Base-by-base conservation (phyloP, 1,284 basidiomycete species). In the Pseudozyma flocculosa region DNA sequence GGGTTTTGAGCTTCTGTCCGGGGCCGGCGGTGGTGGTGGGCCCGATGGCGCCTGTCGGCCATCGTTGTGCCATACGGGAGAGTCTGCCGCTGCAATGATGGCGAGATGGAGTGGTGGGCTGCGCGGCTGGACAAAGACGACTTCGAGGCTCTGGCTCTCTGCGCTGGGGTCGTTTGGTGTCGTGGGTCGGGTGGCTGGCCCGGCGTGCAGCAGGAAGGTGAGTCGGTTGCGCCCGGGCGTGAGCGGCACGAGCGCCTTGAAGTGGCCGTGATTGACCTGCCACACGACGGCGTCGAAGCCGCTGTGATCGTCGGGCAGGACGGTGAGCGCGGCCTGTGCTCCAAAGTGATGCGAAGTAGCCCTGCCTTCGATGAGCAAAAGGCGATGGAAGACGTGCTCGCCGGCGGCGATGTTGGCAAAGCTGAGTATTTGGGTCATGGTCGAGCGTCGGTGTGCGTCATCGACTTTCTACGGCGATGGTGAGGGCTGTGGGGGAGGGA, bases 241-340 rank as follows among this genome's bases (percentile, higher is more conserved):
- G 17, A 68, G 53, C 17, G 55, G 56, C 2, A 64, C 52, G 2
- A 68, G 43, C 14, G 65, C 65, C 43, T 68, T 68, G 50, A 61
- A 64, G 24, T 43, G 49, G 23, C 53, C 50, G 13, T 43, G 40
- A 19, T 67, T 63, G 37, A 67, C 45, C 42, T 67, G 55, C 64
- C 64, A 67, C 2, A 19, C 38, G 17, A 48, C 34, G 9, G 26
- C 8, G 22, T 48, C 26, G 61, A 67, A 67, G 23, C 52, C 55
- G 1, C 48, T 48, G 9, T 23, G 38, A 0, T 37, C 2, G 22
- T 59, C 64, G 18, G 37, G 40, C 2, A 7, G 34, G 2, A 61
- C 48, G 14, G 24, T 39, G 19, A 67, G 13, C 3, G 48, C 53
- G n/a, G 49, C 45, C 14, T 44, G 14, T 29, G 26, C 26, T 5